Conservation (phyloP, 176 grass and related monocot genomes). For the Alloteropsis semialata region DNA sequence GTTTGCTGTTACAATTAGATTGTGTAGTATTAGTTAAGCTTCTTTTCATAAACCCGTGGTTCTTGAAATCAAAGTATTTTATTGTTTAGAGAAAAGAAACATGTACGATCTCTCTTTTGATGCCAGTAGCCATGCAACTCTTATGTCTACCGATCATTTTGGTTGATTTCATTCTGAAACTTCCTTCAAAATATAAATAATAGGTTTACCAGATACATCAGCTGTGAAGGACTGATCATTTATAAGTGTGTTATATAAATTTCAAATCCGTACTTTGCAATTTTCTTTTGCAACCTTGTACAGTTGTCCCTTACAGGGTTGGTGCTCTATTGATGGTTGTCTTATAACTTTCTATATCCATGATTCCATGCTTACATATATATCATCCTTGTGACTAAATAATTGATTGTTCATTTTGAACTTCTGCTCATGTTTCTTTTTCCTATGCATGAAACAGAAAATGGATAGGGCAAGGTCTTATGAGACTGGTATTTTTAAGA, state of each 20-base stretch:
- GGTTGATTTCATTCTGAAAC: conserved; percentile 5
- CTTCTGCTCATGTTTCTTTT: conserved; percentile 28
- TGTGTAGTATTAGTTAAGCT: background rate
- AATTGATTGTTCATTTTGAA: background rate
- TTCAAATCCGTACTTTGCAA: background rate
- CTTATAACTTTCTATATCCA: background rate
- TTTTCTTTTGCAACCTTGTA: conserved; percentile 15
- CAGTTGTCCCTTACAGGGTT: background rate
- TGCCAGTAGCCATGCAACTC: conserved; percentile 4
- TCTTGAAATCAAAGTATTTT: background rate
- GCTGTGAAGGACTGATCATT: background rate
- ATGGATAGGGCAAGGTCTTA: conserved; percentile 93
- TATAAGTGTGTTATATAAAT: background rate
- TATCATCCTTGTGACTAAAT: background rate
- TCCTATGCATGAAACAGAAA: conserved; percentile 51
- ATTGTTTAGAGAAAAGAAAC: background rate
- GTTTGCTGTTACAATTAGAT: background rate
- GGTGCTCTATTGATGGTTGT: background rate
- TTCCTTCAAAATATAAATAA: background rate
- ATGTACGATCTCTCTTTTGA: background rate
- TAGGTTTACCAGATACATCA: background rate
- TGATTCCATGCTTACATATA: background rate
- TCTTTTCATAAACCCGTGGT: background rate
- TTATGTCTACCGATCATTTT: background rate
- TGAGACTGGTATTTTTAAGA: conserved; percentile 89